Percentiles rank a stretch among this genome's conserved stretches.
Evolutionary conservation across 257 asterid genomes (phyloP).

Genomic region (Lantana camara): DNA sequence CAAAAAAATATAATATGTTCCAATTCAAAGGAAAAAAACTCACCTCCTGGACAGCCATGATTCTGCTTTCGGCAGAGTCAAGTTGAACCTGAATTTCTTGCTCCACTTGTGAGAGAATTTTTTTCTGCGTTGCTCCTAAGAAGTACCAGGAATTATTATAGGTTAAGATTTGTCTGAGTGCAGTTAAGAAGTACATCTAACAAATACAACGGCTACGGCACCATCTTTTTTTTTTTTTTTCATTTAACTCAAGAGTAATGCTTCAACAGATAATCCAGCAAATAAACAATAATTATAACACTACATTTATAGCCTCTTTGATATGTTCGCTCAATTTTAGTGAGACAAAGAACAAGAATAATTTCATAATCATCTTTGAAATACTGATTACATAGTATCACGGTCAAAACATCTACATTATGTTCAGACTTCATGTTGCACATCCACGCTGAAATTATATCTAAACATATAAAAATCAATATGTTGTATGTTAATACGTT

Average conservation of each 20-base stretch:
- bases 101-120: conserved; percentile 61
- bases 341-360: conserved; percentile 18
- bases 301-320: conserved; percentile 7
- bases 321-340: conserved; percentile 21
- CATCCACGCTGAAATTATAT: conserved; percentile 18
- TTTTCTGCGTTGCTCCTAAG: conserved; percentile 62
- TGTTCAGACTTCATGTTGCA: conserved; percentile 2
- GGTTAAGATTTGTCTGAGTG: conserved; percentile 19
- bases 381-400: conserved; percentile 4
- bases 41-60: conserved; percentile 65
- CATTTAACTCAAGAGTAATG: conserved; percentile 17
- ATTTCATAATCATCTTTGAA: conserved; percentile 2
- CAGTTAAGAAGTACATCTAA: conserved; percentile 20
- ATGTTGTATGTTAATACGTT: not conserved
- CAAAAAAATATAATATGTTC: conserved; percentile 4
- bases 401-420: conserved; percentile 1
- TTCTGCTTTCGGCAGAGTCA: conserved; percentile 68
- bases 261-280: conserved; percentile 22
- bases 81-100: conserved; percentile 66
- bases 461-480: conserved; percentile 2
- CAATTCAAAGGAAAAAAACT: conserved; percentile 37
- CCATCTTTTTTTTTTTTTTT: conserved; percentile 17
- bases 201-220: not conserved
- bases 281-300: not conserved
- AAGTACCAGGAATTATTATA: conserved; percentile 18